Evolutionary conservation across 2,329 filamentous ascomycete species (phyloP).

Genomic region (Ophiostoma perfectum): DNA sequence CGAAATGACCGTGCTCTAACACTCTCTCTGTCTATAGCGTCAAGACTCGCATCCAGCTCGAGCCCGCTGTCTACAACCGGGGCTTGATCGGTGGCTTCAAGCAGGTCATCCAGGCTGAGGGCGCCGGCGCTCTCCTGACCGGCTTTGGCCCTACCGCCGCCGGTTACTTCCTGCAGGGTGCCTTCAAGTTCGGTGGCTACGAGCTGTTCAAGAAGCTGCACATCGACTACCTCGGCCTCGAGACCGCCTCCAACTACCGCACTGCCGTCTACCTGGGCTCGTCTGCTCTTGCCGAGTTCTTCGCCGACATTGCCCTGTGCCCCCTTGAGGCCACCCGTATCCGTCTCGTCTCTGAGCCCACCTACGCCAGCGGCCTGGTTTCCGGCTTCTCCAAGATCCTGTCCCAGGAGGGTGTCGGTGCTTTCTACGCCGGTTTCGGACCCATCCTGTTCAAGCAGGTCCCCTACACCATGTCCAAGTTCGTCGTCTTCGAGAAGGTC

Average conservation of each 20-base stretch:
- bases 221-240: constrained; percentile 67
- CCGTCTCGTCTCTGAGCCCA: constrained; percentile 73
- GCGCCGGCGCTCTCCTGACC: constrained; percentile 70
- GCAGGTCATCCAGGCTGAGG: constrained; percentile 69
- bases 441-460: constrained; percentile 76
- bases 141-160: constrained; percentile 72
- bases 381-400: constrained; percentile 69
- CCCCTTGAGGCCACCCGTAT: constrained; percentile 81
- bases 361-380: constrained; percentile 66
- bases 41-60: constrained; percentile 83
- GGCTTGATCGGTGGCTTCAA: constrained; percentile 73
- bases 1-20: not conserved
- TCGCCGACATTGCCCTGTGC: constrained; percentile 70
- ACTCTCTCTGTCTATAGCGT: constrained; percentile 49
- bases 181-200: constrained; percentile 84
- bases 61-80: constrained; percentile 73
- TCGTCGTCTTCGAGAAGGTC: constrained; percentile 82
- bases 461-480: constrained; percentile 84
- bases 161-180: constrained; percentile 80
- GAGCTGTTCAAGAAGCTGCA: constrained; percentile 84
- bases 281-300: constrained; percentile 53
- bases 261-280: constrained; percentile 67
- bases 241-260: constrained; percentile 64
- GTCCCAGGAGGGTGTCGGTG: constrained; percentile 66
- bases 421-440: constrained; percentile 79